These are phyloP conservation scores for Verticillium tricorpus DNA, from an alignment of 2,329 filamentous ascomycete genomes.

Conservation along the genomic window DNA sequence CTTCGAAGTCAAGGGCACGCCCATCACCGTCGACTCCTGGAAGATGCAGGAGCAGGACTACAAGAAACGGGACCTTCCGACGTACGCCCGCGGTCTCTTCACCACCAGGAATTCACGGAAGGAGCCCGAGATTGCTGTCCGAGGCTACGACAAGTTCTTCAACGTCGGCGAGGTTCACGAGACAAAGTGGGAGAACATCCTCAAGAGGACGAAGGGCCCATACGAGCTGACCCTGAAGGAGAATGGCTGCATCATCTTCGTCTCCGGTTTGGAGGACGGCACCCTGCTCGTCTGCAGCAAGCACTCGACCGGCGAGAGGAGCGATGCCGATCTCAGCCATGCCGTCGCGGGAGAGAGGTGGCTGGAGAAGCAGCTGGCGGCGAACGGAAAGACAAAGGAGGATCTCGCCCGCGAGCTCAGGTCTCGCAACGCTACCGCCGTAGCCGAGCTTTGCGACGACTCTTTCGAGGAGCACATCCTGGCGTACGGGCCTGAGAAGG, in stretches of 20 bases:
- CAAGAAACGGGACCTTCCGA: constrained; percentile 80
- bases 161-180: constrained; percentile 78
- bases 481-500: constrained; percentile 74
- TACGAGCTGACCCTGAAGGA: constrained; percentile 97
- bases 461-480: constrained; percentile 95
- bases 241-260: constrained; percentile 99
- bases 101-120: constrained; percentile 67
- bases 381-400: constrained; percentile 70
- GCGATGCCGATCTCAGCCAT: constrained; percentile 71
- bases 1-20: constrained; percentile 62
- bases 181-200: constrained; percentile 80
- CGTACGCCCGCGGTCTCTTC: constrained; percentile 90
- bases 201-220: constrained; percentile 71
- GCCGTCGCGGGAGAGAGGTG: constrained; percentile 77
- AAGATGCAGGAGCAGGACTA: constrained; percentile 85
- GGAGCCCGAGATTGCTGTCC: constrained; percentile 71
- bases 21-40: constrained; percentile 81
- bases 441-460: constrained; percentile 95
- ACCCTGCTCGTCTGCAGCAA: constrained; percentile 97
- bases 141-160: constrained; percentile 99
- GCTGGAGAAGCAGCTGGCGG: constrained; percentile 73
- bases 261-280: constrained; percentile 84
- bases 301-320: constrained; percentile 84
- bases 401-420: constrained; percentile 75
- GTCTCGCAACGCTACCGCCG: constrained; percentile 82